Conservation (phyloP, 305 asterid genomes). For the Fraxinus angustifolia region DNA sequence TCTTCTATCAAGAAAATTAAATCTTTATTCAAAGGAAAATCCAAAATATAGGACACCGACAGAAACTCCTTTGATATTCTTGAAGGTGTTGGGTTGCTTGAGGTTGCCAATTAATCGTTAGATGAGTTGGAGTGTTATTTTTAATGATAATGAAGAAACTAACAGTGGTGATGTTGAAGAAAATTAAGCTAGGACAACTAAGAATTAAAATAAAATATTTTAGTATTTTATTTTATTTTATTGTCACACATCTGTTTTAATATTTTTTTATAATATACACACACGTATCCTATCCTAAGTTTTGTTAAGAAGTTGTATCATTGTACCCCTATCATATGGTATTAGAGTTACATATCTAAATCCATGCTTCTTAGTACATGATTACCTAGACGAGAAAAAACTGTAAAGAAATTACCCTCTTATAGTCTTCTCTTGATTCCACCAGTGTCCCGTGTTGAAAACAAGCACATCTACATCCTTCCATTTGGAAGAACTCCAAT, state of each 20-base stretch:
- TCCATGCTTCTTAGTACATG: constrained; percentile 71
- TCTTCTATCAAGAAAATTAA: too few species aligned
- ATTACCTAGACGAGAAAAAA: neutral
- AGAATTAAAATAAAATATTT: too few species aligned
- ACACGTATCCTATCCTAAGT: neutral
- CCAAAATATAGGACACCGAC: neutral
- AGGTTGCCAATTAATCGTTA: neutral
- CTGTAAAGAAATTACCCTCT: constrained; percentile 62
- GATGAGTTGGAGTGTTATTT: neutral
- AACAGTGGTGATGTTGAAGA: neutral
- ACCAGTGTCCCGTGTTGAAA: neutral
- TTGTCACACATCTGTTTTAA: too few species aligned
- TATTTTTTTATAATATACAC: neutral
- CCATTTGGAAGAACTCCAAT: neutral
- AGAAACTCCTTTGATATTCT: neutral
- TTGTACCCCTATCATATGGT: neutral
- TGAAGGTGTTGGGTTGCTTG: neutral
- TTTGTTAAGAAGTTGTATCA: neutral
- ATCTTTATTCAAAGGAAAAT: too few species aligned
- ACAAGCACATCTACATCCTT: neutral
- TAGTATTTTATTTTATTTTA: too few species aligned
- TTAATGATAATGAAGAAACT: neutral
- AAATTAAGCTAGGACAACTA: too few species aligned
- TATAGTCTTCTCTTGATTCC: constrained; percentile 51
- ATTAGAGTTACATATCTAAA: constrained; percentile 22